Percentiles rank a stretch among this genome's conserved stretches.
phyloP scores from a whole-genome alignment of 1,139 yeast genomes.

The Casaregolazyma suthepensis region DNA sequence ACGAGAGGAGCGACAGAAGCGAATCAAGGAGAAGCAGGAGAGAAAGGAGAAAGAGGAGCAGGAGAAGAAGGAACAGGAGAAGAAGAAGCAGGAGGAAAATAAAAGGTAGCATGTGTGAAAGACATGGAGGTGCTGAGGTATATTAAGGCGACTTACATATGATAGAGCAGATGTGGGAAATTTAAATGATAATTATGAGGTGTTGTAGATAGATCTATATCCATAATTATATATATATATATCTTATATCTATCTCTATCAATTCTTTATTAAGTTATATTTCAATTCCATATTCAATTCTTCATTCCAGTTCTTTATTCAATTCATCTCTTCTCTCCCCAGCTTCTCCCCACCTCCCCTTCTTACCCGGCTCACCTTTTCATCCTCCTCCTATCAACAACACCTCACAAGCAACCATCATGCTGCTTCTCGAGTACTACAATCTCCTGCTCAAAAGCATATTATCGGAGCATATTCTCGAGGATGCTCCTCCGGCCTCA shows the following conservation, averaged over 20 bases:
- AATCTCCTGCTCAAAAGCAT: conserved; percentile 38
- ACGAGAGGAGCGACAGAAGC: background rate
- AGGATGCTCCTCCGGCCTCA: conserved; percentile 45
- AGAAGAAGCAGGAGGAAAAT: background rate
- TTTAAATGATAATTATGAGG: background rate
- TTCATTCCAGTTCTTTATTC: no score
- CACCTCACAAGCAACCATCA: conserved; percentile 16
- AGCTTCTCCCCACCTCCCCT: no score
- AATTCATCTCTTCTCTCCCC: no score
- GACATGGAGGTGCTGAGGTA: background rate
- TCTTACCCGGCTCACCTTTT: background rate
- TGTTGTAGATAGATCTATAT: no score
- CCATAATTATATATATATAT: no score
- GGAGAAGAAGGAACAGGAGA: background rate
- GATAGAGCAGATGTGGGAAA: background rate
- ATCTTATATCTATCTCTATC: no score
- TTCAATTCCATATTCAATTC: background rate
- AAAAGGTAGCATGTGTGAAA: background rate
- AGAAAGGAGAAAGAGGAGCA: background rate
- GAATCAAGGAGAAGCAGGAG: background rate
- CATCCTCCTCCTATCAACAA: background rate
- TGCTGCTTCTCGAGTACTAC: conserved; percentile 40
- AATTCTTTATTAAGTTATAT: no score
- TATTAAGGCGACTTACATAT: no score
- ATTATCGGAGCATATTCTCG: conserved; percentile 37